Evolutionary conservation across 2,329 filamentous ascomycete species (phyloP).

Genomic region (Fusarium liriodendri): DNA sequence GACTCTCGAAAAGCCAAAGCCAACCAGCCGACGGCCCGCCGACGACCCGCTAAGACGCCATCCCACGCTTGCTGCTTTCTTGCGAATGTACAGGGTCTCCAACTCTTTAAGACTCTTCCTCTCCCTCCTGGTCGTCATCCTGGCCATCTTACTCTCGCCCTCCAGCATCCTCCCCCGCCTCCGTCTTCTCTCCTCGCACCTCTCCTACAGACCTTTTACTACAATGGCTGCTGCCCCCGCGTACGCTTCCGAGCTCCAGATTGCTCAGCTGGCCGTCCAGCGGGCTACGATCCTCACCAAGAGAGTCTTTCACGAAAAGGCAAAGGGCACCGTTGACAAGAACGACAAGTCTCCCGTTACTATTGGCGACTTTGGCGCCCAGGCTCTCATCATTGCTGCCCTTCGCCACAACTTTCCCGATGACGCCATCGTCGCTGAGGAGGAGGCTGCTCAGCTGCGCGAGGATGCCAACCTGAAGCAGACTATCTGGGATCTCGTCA

Average conservation of each 20-base stretch:
- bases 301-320: constrained; percentile 77
- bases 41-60: constrained; percentile 37
- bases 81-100: constrained; percentile 26
- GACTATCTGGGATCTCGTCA: constrained; percentile 86
- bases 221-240: constrained; percentile 48
- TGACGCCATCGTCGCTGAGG: constrained; percentile 94
- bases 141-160: constrained; percentile 44
- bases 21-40: constrained; percentile 38
- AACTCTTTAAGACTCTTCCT: constrained; percentile 29
- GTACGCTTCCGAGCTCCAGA: constrained; percentile 83
- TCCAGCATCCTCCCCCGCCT: constrained; percentile 43
- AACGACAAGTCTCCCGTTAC: constrained; percentile 97
- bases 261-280: constrained; percentile 90
- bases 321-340: constrained; percentile 91
- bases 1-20: constrained; percentile 11
- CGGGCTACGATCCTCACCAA: constrained; percentile 71
- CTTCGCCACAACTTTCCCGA: constrained; percentile 89
- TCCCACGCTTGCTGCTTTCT: constrained; percentile 30
- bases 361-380: constrained; percentile 96
- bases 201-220: constrained; percentile 39
- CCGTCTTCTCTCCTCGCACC: constrained; percentile 41
- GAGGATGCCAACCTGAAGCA: constrained; percentile 73
- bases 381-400: constrained; percentile 93
- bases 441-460: constrained; percentile 86
- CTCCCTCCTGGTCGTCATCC: constrained; percentile 40